Percentiles rank a stretch among this genome's conserved stretches.
These are phyloP conservation scores for Lachancea nothofagi DNA, from an alignment of 805 yeast species.

Conservation along the genomic window DNA sequence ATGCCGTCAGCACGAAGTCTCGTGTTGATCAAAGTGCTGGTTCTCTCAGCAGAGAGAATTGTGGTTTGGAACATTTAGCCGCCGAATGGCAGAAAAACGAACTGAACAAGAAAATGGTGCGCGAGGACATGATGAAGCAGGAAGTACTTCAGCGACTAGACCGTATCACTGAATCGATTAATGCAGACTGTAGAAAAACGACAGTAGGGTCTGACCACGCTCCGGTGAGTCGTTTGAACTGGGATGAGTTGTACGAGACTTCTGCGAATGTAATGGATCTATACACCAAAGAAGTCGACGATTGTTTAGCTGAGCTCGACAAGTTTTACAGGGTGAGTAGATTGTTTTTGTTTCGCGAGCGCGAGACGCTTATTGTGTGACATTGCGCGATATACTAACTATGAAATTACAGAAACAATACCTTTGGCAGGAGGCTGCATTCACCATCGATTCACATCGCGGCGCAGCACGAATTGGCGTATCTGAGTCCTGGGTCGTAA, in stretches of 20 bases:
- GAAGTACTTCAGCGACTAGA: constrained; percentile 17
- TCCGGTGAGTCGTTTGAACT: constrained; percentile 20
- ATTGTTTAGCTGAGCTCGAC: constrained; percentile 20
- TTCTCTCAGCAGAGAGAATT: not conserved
- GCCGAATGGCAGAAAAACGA: constrained; percentile 24
- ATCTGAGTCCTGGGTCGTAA: constrained; percentile 27
- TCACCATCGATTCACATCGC: constrained; percentile 28
- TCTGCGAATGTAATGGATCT: constrained; percentile 29
- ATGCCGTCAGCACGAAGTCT: not conserved
- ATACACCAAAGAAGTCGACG: constrained; percentile 26
- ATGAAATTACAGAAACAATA: constrained; percentile 24
- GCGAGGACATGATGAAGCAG: constrained; percentile 15
- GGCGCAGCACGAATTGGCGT: constrained; percentile 24
- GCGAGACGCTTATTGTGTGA: too few species aligned
- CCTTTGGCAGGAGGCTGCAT: constrained; percentile 34
- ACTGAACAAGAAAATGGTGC: constrained; percentile 10
- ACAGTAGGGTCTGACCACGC: constrained; percentile 9
- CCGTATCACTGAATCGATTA: constrained; percentile 16
- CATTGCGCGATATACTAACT: too few species aligned
- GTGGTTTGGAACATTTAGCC: constrained; percentile 16
- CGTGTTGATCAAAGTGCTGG: not conserved
- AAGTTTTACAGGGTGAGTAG: constrained; percentile 19
- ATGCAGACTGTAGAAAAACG: constrained; percentile 4
- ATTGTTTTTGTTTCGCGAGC: not conserved
- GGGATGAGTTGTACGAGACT: constrained; percentile 29